Conservation (phyloP, 257 asterid genomes). For the Solanum virginianum region DNA sequence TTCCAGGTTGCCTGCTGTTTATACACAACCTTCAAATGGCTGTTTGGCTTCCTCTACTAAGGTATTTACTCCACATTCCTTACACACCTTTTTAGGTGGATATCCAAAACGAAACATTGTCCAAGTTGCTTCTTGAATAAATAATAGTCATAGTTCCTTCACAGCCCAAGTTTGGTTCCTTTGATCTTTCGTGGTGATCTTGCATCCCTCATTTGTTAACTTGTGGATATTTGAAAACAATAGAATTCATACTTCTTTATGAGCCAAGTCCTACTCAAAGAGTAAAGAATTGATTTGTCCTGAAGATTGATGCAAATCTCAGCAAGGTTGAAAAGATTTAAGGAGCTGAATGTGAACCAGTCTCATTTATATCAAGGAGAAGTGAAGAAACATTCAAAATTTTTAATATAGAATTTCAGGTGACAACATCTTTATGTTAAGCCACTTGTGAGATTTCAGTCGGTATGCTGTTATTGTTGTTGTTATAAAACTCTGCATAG, state of each 20-base stretch:
- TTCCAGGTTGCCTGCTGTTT: conserved; percentile 32
- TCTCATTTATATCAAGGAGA: neutral
- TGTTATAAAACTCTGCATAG: neutral
- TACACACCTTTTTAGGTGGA: neutral
- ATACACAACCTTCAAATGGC: conserved; percentile 46
- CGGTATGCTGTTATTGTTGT: too few species aligned
- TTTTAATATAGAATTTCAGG: neutral
- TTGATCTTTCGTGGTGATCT: neutral
- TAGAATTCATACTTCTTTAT: neutral
- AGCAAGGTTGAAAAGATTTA: neutral
- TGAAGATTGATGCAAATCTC: neutral
- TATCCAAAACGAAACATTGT: neutral
- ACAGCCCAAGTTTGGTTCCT: neutral
- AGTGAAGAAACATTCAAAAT: neutral
- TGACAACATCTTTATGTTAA: neutral
- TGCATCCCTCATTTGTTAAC: neutral
- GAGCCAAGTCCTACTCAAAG: neutral
- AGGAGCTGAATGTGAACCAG: neutral
- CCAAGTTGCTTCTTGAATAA: neutral
- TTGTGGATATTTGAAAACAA: neutral
- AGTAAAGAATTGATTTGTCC: neutral
- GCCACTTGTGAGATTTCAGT: neutral
- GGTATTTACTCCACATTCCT: conserved; percentile 22
- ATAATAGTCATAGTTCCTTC: neutral
- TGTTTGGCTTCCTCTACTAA: conserved; percentile 49